Base-by-base conservation (phyloP, 106 monocot genomes). In the Dioscorea dumetorum region DNA sequence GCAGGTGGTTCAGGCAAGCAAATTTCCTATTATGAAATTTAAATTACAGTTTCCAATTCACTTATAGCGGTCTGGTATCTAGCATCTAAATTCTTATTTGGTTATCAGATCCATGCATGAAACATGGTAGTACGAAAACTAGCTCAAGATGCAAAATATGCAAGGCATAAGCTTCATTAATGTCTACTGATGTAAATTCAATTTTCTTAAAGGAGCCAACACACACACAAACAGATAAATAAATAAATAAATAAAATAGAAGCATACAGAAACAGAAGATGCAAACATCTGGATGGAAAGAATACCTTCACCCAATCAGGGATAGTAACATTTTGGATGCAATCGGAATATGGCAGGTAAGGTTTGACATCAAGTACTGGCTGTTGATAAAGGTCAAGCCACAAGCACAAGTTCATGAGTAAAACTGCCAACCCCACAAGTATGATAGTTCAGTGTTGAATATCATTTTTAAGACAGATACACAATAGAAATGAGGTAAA, bases 351-450 rank as follows among this genome's bases (percentile, higher is more conserved):
- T 53, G 86, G 91, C 67, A 97, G 73, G 72, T 97, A 97, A 33
- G 97, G 97, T 70, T 97, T 97, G 71, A 97, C 80, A 72, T 97
- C 97, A 68, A 97, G 86, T 14, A 92, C 82, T 59, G 97, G 97
- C 89, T 95, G 91, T 83, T 66, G 49, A 88, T 58, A 73, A 68
- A 86, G 57, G 59, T 60, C 67, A 78, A 69, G 16, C 48, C 54
- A 78, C 76, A 28, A 76, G 73, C 48, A 67, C 57, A 70, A 59
- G 53, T 70, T 74, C 60, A 73, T 63, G 70, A 75, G 32, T 75
- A 81, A 50, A 78, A 71, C 57, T 41, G 65, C 52, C 65, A 75
- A 71, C 64, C 50, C 31, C 31, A 78, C 28, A 50, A 70, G 20
- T 50, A 73, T 20, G 1, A 60, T 12, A 13, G 49, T 61, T 67